These are phyloP conservation scores for Erucastrum elatum DNA, from an alignment of 345 rosid genomes.

Conservation along the genomic window DNA sequence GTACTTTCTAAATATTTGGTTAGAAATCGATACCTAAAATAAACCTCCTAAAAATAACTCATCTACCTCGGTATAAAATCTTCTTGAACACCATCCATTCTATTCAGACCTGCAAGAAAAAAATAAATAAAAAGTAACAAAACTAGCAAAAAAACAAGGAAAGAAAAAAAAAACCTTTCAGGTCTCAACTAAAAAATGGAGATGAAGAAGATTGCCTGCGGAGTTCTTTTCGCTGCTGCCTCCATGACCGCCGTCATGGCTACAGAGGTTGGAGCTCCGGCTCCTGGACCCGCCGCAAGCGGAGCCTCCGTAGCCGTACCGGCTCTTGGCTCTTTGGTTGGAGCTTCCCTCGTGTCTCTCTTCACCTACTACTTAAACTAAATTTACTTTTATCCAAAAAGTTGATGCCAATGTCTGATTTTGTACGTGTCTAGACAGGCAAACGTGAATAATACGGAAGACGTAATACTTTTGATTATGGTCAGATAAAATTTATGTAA, in stretches of 20 bases:
- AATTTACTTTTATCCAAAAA: neutral
- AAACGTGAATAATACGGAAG: slow-evolving; percentile 21
- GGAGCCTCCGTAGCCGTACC: slow-evolving; percentile 53
- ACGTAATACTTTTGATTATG: slow-evolving; percentile 18
- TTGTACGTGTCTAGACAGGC: slow-evolving; percentile 30
- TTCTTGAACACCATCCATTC: neutral
- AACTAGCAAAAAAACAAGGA: neutral
- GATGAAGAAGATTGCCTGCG: slow-evolving; percentile 66
- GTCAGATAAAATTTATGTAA: slow-evolving; percentile 15
- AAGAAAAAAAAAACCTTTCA: slow-evolving; percentile 19
- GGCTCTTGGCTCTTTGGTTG: slow-evolving; percentile 56
- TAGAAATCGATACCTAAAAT: slow-evolving; percentile 1
- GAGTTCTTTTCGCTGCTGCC: slow-evolving; percentile 55
- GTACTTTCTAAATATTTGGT: neutral
- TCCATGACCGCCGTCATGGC: slow-evolving; percentile 61
- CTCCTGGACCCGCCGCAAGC: slow-evolving; percentile 48
- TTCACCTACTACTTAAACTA: slow-evolving; percentile 59
- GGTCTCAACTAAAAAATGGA: slow-evolving; percentile 54
- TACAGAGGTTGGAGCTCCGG: slow-evolving; percentile 35
- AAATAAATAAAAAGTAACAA: neutral
- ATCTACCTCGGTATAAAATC: slow-evolving; percentile 17
- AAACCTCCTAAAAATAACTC: slow-evolving; percentile 13
- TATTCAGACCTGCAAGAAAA: slow-evolving; percentile 39
- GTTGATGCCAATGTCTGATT: slow-evolving; percentile 14
- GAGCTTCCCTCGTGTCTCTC: slow-evolving; percentile 64